Base-by-base conservation (phyloP, 805 yeast genomes). In the Kuraishia borneana region DNA sequence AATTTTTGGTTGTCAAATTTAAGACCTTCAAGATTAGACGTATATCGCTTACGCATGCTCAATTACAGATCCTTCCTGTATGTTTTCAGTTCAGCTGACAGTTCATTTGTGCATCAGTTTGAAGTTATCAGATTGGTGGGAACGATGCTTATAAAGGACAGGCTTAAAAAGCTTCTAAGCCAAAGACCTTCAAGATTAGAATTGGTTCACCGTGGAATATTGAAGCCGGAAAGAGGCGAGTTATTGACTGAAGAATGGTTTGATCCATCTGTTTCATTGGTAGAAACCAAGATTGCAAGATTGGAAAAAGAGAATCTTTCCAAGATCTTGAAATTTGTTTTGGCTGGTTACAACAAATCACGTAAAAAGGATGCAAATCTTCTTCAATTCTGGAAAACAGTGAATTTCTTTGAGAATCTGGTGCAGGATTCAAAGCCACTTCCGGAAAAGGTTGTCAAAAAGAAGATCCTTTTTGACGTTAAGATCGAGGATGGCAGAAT, bases 91-190 rank as follows among this genome's bases (percentile, higher is more conserved):
- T 21, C 33, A 10, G 28, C 18, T 14, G 12, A 13, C 26, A n/a
- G 18, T 19, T 17, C 30, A 9, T 32, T 32, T 30, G 13, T 25
- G 23, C 34, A 32, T 21, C 34, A 26, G 30, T 32, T 32, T 32
- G 34, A 32, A 23, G 14, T 32, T 17, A 23, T 32, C 18, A 21
- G 34, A 6, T 9, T 32, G 22, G 18, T 32, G 10, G 13, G 18
- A 12, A 17, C 16, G 9, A 32, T 32, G 34, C 6, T 32, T 18
- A 32, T n/a, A 12, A 14, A 17, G 13, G 30, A 32, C 20, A 23
- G 34, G 34, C 29, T 32, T 9, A 25, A 18, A 25, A 32, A 32
- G 29, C 30, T 32, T 21, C 30, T 32, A 14, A 9, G 25, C 22
- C 16, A 8, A 7, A 22, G 34, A 18, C 34, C 34, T 5, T 25